Base-by-base conservation (phyloP, 768 basidiomycete species). In the Vishniacozyma victoriae region DNA sequence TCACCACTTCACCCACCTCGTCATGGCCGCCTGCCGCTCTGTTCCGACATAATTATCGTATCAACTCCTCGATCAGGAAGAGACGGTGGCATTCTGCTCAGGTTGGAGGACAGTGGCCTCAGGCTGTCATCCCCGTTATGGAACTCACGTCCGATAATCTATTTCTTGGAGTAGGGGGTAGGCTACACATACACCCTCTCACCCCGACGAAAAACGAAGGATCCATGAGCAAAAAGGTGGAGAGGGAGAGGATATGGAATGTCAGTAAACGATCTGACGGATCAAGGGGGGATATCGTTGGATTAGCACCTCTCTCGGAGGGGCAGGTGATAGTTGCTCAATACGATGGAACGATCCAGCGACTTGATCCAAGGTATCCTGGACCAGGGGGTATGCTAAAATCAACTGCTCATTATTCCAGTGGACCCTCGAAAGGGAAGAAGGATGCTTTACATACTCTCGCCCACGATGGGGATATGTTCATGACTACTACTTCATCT, bases 281-380 rank as follows among this genome's bases (percentile, higher is more conserved):
- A 14, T 36, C 44, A 5, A 31, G 40, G 41, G 58, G 57, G 22
- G 64, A 67, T 45, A 59, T 67, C 7, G 42, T 67, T 16, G 61
- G 61, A 0, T 29, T 62, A 6, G 54, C 49, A 18, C 45, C 39
- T 14, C 29, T 46, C 25, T 9, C 29, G n/a, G 9, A n/a, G 18
- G 35, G 36, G 14, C 35, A 54, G 35, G 19, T 61, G 4, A 48
- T 41, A 15, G 41, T 67, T 4, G 64, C 62, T 9, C 64, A 67
- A 46, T 67, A 54, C 40, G 55, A 63, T 37, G 64, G 64, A 27
- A 61, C 59, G 14, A 22, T 67, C 6, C 59, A 59, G 41, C 44
- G 59, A 1, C 13, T 57, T 18, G n/a, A n/a, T n/a, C n/a, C n/a
- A n/a, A n/a, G n/a, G n/a, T n/a, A n/a, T n/a, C n/a, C n/a, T n/a